Evolutionary conservation across 179 eudicot genomes (phyloP), one percentile per base, ranked within the genome.

Genomic region (Spinacia oleracea): DNA sequence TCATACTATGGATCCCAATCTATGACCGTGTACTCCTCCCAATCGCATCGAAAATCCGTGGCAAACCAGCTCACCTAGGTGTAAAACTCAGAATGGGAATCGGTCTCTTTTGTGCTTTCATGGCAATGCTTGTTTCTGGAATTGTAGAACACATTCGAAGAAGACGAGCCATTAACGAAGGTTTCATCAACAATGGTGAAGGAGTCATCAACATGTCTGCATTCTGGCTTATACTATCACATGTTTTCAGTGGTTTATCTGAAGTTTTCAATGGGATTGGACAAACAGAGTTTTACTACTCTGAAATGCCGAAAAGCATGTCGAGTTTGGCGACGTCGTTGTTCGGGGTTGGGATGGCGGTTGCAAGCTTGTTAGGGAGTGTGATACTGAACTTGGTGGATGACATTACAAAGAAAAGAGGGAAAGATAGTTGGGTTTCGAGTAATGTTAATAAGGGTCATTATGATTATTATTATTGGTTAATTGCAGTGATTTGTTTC

Each of bases 301-400:
- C 93, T 0, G 97, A 92, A 80, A 85, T 93, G 79, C 98, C 98
- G 2, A 87, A 87, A 70, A 90, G 91, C 81, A 93, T 94, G 97
- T 89, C 93, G 0, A 94, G 98, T 76, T 82, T 94, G 21, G 97
- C 97, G 0, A 70, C 93, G 0, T 80, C 87, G 21, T 82, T 95
- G 0, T 80, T 83, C 1, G 86, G 87, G 18, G 79, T 93, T 8
- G 96, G 95, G 3, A 83, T 88, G 90, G 95, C 85, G 0, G 81
- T 91, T 12, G 97, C 88, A 21, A 91, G 82, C 65, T 77, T 95
- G 75, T 9, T 95, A 46, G 94, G 90, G 0, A 91, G 92, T 56
- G 79, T 86, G 0, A 82, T 94, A 38, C n/a, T 92, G 77, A 91
- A 80, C 69, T 70, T 80, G 21, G 83, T 88, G 15, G 83, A 88